Conservation (phyloP, 352 stramenopile genomes). For the Discostella stelligera region DNA sequence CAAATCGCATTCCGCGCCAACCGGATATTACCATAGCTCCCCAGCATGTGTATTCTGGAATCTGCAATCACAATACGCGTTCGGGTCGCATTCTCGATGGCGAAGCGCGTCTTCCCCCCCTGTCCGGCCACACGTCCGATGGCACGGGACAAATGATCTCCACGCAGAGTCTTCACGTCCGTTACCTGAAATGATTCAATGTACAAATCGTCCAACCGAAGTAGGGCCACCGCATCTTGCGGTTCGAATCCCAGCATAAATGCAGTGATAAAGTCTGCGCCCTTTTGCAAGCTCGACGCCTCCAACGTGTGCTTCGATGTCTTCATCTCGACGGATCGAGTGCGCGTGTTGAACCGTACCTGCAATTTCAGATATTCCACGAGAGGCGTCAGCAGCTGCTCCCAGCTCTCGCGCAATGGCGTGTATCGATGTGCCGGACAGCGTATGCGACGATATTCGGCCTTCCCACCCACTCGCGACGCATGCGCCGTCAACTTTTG, state of each 20-base stretch:
- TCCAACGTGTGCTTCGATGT: constrained; percentile 93
- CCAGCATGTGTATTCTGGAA: constrained; percentile 96
- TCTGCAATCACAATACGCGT: constrained; percentile 98
- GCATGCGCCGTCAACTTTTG: constrained; percentile 67
- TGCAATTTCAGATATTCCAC: constrained; percentile 97
- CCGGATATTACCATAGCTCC: constrained; percentile 98
- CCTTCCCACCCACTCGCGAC: constrained; percentile 81
- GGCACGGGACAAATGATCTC: constrained; percentile 97
- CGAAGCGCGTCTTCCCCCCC: constrained; percentile 98
- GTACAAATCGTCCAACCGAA: constrained; percentile 98
- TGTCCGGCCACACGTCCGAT: constrained; percentile 98
- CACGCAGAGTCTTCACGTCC: constrained; percentile 95
- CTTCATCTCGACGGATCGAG: constrained; percentile 96
- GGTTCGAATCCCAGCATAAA: constrained; percentile 99
- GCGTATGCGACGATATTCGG: constrained; percentile 94
- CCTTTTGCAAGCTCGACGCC: constrained; percentile 93
- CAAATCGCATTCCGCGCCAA: constrained; percentile 93
- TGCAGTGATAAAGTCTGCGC: constrained; percentile 95
- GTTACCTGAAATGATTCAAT: constrained; percentile 98
- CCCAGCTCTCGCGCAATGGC: constrained; percentile 98
- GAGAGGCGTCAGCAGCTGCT: constrained; percentile 97
- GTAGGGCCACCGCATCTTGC: constrained; percentile 89
- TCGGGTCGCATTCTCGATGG: constrained; percentile 99
- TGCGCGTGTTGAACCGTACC: constrained; percentile 99
- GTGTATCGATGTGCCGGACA: constrained; percentile 96